Evolutionary conservation across 306 rosid genomes (phyloP), one percentile per base, ranked within the genome.

Genomic region (Gleditsia sinensis): DNA sequence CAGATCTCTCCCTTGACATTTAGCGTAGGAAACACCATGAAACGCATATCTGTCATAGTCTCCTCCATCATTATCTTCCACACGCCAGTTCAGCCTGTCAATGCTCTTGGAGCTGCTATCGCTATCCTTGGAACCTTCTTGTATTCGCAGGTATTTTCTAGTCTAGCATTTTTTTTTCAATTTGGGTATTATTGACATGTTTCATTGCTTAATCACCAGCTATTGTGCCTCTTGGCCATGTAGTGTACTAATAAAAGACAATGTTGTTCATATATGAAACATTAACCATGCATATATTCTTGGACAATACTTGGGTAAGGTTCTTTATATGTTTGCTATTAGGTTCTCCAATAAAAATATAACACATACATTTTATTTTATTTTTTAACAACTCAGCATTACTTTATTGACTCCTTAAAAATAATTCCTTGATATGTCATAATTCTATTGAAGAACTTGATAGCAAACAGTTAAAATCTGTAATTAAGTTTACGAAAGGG

Each of bases 1-100:
- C 82, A 94, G 90, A 94, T 94, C 76, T 94, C 98, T 75, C 98
- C 97, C 48, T 87, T 94, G 87, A 94, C 98, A 16, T 91, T 94
- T 64, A 94, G 98, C 86, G 39, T 94, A 8, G 98, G 98, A 50
- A 94, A 94, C 89, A 94, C 98, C 85, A 91, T 94, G 98, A 94
- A 94, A 79, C 94, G 98, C 57, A 94, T 94, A 57, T 94, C 98
- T 0, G 98, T 94, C 69, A 94, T 91, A 2, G 96, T 94, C 46
- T 91, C 98, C 59, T 94, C 97, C 42, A 91, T 94, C 82, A 94
- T 91, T 81, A 94, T 94, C 85, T 94, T 94, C 92, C 90, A 30
- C 60, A 94, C 97, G 0, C 97, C 97, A n/a, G 88, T 94, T 83
- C 98, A 91, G 81, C 97, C 98, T 0, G 50, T 94, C 74, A 94